Conservation (phyloP, 2,329 filamentous ascomycete genomes). For the Venturia pyrina region DNA sequence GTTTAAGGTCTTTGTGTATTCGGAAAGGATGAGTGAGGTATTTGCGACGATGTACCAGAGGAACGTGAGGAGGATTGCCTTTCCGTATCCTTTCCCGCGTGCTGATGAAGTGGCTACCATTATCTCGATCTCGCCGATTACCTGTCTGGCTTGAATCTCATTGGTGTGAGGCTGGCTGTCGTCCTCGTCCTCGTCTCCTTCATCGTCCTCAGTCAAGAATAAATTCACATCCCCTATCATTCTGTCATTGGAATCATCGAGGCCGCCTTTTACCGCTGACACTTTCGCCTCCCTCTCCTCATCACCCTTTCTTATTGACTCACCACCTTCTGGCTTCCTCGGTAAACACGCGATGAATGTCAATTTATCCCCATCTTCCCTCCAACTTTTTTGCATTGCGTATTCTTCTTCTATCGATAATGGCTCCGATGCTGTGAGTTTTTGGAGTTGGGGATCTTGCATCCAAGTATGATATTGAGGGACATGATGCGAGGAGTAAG, state of each 20-base stretch:
- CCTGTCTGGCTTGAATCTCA: not conserved
- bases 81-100: constrained; percentile 55
- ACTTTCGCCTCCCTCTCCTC: constrained; percentile 9
- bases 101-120: constrained; percentile 61
- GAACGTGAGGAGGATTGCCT: constrained; percentile 55
- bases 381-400: constrained; percentile 83
- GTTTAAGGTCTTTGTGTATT: constrained; percentile 16
- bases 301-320: not conserved
- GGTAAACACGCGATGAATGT: constrained; percentile 74
- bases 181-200: constrained; percentile 20
- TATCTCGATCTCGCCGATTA: constrained; percentile 69
- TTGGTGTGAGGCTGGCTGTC: constrained; percentile 7
- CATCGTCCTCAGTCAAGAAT: constrained; percentile 55
- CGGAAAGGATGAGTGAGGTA: constrained; percentile 40
- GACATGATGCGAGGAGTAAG: constrained; percentile 76
- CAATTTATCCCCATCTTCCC: constrained; percentile 70
- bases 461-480: constrained; percentile 83
- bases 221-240: constrained; percentile 48
- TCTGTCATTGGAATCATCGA: constrained; percentile 15
- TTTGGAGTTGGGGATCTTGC: constrained; percentile 66
- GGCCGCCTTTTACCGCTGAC: constrained; percentile 25
- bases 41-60: constrained; percentile 56
- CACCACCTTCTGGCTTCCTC: constrained; percentile 25
- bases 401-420: constrained; percentile 75
- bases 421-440: constrained; percentile 79